Base-by-base conservation (phyloP, 257 asterid species). In the Scutellaria galericulata region DNA sequence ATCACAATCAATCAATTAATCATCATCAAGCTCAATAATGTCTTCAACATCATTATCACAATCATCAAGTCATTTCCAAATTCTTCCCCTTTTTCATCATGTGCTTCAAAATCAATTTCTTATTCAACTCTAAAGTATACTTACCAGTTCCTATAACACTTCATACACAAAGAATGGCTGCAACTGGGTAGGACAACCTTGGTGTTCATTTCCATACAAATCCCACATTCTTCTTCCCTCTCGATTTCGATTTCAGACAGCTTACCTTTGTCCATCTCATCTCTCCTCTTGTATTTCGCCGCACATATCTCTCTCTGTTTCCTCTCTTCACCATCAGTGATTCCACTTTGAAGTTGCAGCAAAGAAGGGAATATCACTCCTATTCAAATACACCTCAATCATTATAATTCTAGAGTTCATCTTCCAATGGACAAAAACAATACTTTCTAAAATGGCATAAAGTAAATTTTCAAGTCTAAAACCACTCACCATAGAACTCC, bases 141-240 rank as follows among this genome's bases (percentile, higher is more conserved):
- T 86, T 80, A 91, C 99, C 99, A 94, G 85, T 81, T 73, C 55
- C 78, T 83, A 63, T 85, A 91, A 76, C 99, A 94, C 71, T 80
- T 86, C 83, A 89, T 72, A 66, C 99, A 94, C 80, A 94, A 75
- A 13, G 98, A 87, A 68, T 94, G 99, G 72, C 67, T 83, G 88
- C 99, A 94, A 27, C 77, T 71, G 22, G 99, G 98, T 42, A 94
- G 79, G 60, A 94, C 99, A 69, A 94, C 95, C 78, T 88, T 94
- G 52, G 97, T 78, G 18, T 84, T 71, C 83, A 89, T 75, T 79
- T 91, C 98, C 98, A 89, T 75, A 82, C 99, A 94, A 61, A 94
- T 94, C 27, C 95, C 98, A 55, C 99, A 94, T 80, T 94, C 98
- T 80, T 94, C 98, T 74, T 90, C 98, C 76, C 96, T 86, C 83